These are phyloP conservation scores for Stentor coeruleus DNA, from an alignment of 73 alveolate genomes.

Conservation along the genomic window DNA sequence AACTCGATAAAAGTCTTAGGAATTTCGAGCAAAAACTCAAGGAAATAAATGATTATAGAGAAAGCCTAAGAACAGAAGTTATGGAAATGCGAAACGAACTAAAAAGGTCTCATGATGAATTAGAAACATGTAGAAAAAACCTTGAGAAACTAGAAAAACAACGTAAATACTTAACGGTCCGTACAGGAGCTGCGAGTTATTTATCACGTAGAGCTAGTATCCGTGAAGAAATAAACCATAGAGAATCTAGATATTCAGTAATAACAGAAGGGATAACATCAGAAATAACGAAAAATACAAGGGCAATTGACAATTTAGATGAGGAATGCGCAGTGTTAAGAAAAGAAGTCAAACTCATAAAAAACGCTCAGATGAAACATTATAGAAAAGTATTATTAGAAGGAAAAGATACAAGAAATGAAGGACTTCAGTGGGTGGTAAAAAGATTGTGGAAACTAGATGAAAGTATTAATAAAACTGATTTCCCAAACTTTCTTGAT, in stretches of 20 bases:
- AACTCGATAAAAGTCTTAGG: background rate
- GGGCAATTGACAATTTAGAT: background rate
- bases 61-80: background rate
- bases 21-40: background rate
- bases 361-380: background rate
- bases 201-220: background rate
- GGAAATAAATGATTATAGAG: background rate
- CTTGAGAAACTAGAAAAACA: background rate
- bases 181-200: background rate
- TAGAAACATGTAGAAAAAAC: background rate
- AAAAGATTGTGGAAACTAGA: background rate
- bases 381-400: background rate
- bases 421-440: slow-evolving; percentile 11
- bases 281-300: background rate
- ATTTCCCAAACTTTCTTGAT: background rate
- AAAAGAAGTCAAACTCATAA: background rate
- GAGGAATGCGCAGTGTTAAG: background rate
- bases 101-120: background rate
- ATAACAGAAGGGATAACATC: background rate
- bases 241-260: background rate
- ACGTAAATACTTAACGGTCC: background rate
- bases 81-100: background rate
- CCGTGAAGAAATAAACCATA: background rate
- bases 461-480: background rate
- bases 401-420: background rate